phyloP scores from a whole-genome alignment of 148 eudicot species.

The Polygonum maritimum region DNA sequence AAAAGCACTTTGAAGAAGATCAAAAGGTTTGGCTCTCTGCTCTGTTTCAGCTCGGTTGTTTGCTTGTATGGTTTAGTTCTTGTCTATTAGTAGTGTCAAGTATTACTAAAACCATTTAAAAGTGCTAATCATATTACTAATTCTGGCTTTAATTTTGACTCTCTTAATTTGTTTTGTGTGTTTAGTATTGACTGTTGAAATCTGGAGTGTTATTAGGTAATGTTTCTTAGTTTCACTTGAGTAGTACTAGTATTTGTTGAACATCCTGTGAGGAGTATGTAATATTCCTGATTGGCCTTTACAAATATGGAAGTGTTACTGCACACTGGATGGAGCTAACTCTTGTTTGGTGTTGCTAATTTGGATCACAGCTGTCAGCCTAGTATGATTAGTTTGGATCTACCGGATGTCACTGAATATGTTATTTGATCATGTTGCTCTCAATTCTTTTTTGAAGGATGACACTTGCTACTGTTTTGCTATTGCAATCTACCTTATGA shows the following conservation, averaged over 20 bases:
- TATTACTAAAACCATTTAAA: background rate
- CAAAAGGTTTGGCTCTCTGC: slow-evolving; percentile 44
- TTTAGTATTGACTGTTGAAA: background rate
- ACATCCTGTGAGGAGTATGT: background rate
- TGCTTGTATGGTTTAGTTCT: background rate
- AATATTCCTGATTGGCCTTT: background rate
- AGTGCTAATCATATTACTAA: too few relatives aligned
- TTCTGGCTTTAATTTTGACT: background rate
- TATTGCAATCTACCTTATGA: background rate
- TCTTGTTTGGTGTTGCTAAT: background rate
- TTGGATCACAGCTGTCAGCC: background rate
- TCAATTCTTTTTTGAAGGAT: background rate
- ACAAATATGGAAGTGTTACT: background rate
- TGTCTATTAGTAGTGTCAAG: background rate
- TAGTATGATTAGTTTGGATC: background rate
- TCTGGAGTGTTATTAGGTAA: background rate
- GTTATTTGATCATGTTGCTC: background rate
- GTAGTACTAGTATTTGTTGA: too few relatives aligned
- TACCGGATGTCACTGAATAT: background rate
- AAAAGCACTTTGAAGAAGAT: slow-evolving; percentile 59
- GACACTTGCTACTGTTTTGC: background rate
- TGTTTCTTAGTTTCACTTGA: background rate
- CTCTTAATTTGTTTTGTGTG: background rate
- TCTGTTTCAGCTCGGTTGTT: background rate
- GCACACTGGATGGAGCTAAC: background rate